Evolutionary conservation across 768 basidiomycete genomes (phyloP).

Genomic region (Lactarius quietus): DNA sequence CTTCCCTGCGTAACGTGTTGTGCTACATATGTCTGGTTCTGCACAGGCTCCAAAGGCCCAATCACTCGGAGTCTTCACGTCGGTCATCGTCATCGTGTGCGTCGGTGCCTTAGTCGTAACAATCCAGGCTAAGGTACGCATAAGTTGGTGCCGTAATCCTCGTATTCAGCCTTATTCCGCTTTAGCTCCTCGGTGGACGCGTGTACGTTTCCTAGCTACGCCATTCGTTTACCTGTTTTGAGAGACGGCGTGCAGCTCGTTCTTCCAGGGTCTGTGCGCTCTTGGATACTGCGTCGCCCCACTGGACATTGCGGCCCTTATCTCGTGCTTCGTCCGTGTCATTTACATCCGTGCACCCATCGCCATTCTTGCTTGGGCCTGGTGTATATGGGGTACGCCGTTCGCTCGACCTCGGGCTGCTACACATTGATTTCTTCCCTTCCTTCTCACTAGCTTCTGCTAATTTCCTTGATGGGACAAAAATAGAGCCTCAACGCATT

Average conservation of each 20-base stretch:
- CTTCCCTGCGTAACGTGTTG: not conserved
- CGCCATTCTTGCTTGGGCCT: constrained; percentile 84
- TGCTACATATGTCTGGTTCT: constrained; percentile 1
- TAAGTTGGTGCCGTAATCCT: not conserved
- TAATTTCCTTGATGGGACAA: constrained; percentile 93
- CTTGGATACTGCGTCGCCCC: constrained; percentile 96
- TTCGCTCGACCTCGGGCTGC: not conserved
- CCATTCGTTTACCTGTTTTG: not conserved
- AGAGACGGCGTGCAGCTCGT: constrained; percentile 51
- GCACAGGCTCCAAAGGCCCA: constrained; percentile 76
- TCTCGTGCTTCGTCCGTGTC: constrained; percentile 78
- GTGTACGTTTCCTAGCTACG: constrained; percentile 49
- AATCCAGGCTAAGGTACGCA: constrained; percentile 84
- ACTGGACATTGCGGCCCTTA: constrained; percentile 82
- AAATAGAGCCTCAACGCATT: constrained; percentile 86
- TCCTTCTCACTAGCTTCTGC: constrained; percentile 61
- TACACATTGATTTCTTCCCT: not conserved
- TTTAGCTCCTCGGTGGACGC: constrained; percentile 72
- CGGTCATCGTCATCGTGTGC: constrained; percentile 90
- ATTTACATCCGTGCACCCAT: constrained; percentile 88
- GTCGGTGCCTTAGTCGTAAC: constrained; percentile 89
- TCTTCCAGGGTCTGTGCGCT: constrained; percentile 95
- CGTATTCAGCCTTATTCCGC: constrained; percentile 5
- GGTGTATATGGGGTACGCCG: constrained; percentile 94
- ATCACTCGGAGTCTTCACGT: constrained; percentile 86